Evolutionary conservation across 352 stramenopile species (phyloP), one percentile per base, ranked within the genome.

Genomic region (Elongisporangium prolatum): DNA sequence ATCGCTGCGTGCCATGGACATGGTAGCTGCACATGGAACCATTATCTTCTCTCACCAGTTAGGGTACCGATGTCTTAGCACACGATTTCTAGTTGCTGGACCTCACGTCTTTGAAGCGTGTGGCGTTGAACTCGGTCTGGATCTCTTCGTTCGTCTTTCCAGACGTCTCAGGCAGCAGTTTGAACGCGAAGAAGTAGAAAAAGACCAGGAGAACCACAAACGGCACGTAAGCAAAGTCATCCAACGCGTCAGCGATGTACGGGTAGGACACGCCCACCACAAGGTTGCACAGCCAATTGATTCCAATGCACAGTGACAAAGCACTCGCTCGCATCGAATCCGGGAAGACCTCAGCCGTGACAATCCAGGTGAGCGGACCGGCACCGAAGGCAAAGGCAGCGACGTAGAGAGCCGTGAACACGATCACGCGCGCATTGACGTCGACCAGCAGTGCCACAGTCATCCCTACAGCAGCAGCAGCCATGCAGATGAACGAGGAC

Each of bases 131-230:
- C 56, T 74, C 65, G 8, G 40, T 44, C 28, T 84, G 75, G 56
- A 90, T 89, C 47, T 86, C 72, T 4, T 80, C 71, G 48, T 59
- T 80, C 13, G 77, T 87, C 51, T 86, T 86, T 18, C 75, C 73
- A 21, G 68, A 76, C 4, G 81, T 91, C 59, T 91, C 81, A 0
- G 81, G 81, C 3, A 91, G 60, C n/a, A 68, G 55, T 11, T 60
- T 64, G 25, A 69, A 64, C 47, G 71, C 61, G 58, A 84, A 75
- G 8, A 61, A 17, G 48, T 65, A 74, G 54, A 84, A 83, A 8
- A 84, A 3, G 21, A 54, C 68, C 28, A 89, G 58, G 14, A 74
- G 59, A 0, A 52, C 63, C 25, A 89, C 65, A 67, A 88, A 84
- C 8, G 76, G 69, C 24, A 85, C 18, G 38, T 78, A 84, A n/a